Percentiles rank a stretch among this genome's conserved stretches.
These are phyloP conservation scores for Penicillium corylophilum DNA, from an alignment of 2,329 filamentous ascomycete genomes.

Conservation along the genomic window DNA sequence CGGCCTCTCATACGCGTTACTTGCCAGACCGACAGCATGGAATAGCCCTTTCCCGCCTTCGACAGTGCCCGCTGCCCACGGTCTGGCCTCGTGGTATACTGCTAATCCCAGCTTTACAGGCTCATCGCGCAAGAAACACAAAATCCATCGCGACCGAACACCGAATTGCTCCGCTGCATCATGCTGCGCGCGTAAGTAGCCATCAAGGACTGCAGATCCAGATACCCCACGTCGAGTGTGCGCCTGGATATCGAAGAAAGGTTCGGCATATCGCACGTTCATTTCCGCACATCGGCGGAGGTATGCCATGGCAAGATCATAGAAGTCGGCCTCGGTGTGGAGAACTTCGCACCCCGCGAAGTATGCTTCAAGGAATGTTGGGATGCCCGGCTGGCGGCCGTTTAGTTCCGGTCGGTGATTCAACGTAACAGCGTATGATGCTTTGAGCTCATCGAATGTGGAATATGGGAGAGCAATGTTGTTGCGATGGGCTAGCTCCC, in stretches of 20 bases:
- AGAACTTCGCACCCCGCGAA: conserved; percentile 26
- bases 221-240: conserved; percentile 41
- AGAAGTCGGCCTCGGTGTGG: conserved; percentile 39
- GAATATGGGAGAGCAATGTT: conserved; percentile 30
- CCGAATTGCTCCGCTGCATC: conserved; percentile 27
- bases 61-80: conserved; percentile 29
- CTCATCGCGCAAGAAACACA: conserved; percentile 47
- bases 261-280: conserved; percentile 44
- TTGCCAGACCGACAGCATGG: conserved; percentile 50
- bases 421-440: conserved; percentile 36
- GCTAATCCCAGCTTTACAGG: conserved; percentile 40
- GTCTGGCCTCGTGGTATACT: conserved; percentile 40
- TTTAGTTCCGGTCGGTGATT: conserved; percentile 42
- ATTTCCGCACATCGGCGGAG: conserved; percentile 32
- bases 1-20: conserved; percentile 49
- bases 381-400: conserved; percentile 29
- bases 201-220: conserved; percentile 34
- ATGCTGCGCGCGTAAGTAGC: conserved; percentile 35
- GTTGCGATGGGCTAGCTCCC: conserved; percentile 45
- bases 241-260: conserved; percentile 47
- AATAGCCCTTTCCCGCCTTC: conserved; percentile 39
- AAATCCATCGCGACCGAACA: conserved; percentile 40
- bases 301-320: conserved; percentile 44
- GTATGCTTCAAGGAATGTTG: conserved; percentile 36
- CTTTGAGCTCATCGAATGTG: conserved; percentile 33